These are phyloP conservation scores for Suillus occidentalis DNA, from an alignment of 768 basidiomycete species.

Conservation along the genomic window DNA sequence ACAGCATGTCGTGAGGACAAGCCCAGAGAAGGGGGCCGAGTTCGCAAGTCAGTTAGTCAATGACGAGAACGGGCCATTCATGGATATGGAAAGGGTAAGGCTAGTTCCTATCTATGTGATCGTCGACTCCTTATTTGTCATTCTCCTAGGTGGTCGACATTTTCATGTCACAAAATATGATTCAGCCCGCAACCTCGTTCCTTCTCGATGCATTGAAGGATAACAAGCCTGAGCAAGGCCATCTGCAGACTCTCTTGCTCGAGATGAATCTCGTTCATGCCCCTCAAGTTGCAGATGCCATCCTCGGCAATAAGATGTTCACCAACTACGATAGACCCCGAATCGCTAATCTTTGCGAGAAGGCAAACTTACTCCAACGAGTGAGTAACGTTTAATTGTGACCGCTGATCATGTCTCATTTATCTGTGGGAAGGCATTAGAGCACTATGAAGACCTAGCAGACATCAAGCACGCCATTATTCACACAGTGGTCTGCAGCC, in stretches of 20 bases:
- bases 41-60: constrained; percentile 95
- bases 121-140: constrained; percentile 4
- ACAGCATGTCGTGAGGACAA: no score
- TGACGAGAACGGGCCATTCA: constrained; percentile 88
- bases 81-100: constrained; percentile 87
- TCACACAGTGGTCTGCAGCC: no score
- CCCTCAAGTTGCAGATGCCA: constrained; percentile 98
- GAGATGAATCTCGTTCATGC: constrained; percentile 99
- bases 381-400: constrained; percentile 42
- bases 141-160: constrained; percentile 83
- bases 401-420: constrained; percentile 8
- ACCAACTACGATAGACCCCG: constrained; percentile 93
- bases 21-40: constrained; percentile 97
- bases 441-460: no score
- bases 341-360: constrained; percentile 97
- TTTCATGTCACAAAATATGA: constrained; percentile 99
- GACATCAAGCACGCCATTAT: no score
- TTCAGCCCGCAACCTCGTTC: constrained; percentile 98
- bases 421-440: no score
- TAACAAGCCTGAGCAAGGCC: no score
- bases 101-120: not conserved
- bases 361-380: constrained; percentile 92
- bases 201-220: constrained; percentile 91
- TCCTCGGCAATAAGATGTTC: constrained; percentile 99
- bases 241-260: constrained; percentile 90